These are phyloP conservation scores for Capsella bursapastoris DNA, from an alignment of 345 rosid species.

Conservation along the genomic window DNA sequence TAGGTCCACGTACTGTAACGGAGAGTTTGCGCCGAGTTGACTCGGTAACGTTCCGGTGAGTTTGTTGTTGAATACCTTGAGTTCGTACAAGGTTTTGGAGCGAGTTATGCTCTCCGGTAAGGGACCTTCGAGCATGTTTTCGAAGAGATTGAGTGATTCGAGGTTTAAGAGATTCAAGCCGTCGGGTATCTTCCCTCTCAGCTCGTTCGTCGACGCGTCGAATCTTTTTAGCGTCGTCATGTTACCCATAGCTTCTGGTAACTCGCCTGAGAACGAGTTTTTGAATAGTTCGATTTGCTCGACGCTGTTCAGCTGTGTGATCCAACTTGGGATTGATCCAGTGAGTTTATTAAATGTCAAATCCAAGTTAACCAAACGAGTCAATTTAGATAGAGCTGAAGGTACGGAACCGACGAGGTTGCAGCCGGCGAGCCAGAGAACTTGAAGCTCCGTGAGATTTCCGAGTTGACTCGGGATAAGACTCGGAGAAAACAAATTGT, in stretches of 20 bases:
- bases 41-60: conserved; percentile 70
- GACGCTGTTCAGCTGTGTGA: conserved; percentile 52
- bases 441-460: conserved; percentile 58
- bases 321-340: conserved; percentile 69
- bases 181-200: conserved; percentile 65
- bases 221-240: conserved; percentile 54
- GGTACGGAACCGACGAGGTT: conserved; percentile 67
- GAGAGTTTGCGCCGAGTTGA: conserved; percentile 67
- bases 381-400: conserved; percentile 44
- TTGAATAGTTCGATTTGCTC: conserved; percentile 73
- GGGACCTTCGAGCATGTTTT: conserved; percentile 69
- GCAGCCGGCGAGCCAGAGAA: conserved; percentile 65
- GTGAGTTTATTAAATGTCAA: conserved; percentile 57
- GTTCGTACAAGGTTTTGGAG: conserved; percentile 63
- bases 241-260: conserved; percentile 59
- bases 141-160: conserved; percentile 64
- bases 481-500: conserved; percentile 62
- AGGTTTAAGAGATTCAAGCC: conserved; percentile 66
- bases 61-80: conserved; percentile 71
- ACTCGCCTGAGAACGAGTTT: conserved; percentile 72
- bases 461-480: conserved; percentile 57
- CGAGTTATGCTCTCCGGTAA: conserved; percentile 66
- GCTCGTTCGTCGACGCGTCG: conserved; percentile 70
- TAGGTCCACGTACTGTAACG: conserved; percentile 56
- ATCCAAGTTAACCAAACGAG: conserved; percentile 58